These are phyloP conservation scores for Fistulina hepatica DNA, from an alignment of 1,284 basidiomycete species.

Conservation along the genomic window DNA sequence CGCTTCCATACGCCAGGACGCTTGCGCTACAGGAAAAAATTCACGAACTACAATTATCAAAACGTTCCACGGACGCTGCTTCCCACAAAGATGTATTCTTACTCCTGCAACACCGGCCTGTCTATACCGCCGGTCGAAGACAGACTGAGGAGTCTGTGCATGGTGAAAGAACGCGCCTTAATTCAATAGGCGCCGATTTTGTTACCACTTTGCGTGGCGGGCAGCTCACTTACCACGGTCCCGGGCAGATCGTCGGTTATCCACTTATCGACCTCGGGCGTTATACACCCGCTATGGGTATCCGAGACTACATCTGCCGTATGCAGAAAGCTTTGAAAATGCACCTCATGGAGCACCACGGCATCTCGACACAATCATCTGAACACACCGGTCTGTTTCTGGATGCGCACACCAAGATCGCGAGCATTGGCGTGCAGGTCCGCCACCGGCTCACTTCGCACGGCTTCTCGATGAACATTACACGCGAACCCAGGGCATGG, in stretches of 20 bases:
- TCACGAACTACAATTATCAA: conserved; percentile 47
- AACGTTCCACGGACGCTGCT: conserved; percentile 30
- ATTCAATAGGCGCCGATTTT: conserved; percentile 79
- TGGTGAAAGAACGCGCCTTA: conserved; percentile 58
- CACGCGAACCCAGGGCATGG: conserved; percentile 69
- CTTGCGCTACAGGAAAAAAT: conserved; percentile 63
- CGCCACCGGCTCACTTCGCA: conserved; percentile 90
- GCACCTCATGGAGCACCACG: conserved; percentile 49
- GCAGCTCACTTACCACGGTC: conserved; percentile 94
- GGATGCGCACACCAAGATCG: conserved; percentile 64
- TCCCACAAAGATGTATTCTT: conserved; percentile 57
- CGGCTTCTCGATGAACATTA: conserved; percentile 92
- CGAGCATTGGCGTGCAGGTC: conserved; percentile 94
- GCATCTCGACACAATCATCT: conserved; percentile 39
- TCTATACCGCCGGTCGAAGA: conserved; percentile 87
- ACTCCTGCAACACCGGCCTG: conserved; percentile 80
- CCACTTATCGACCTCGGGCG: conserved; percentile 78
- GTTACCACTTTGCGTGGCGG: conserved; percentile 79
- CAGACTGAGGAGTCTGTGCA: conserved; percentile 58
- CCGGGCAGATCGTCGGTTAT: conserved; percentile 95
- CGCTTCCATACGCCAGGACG: conserved; percentile 61
- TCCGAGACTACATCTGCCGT: conserved; percentile 64
- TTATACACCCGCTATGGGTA: conserved; percentile 42
- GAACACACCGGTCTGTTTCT: conserved; percentile 75
- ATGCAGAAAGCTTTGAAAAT: conserved; percentile 53